Base-by-base conservation (phyloP, 169 alveolate genomes). In the Cryptosporidium felis region DNA sequence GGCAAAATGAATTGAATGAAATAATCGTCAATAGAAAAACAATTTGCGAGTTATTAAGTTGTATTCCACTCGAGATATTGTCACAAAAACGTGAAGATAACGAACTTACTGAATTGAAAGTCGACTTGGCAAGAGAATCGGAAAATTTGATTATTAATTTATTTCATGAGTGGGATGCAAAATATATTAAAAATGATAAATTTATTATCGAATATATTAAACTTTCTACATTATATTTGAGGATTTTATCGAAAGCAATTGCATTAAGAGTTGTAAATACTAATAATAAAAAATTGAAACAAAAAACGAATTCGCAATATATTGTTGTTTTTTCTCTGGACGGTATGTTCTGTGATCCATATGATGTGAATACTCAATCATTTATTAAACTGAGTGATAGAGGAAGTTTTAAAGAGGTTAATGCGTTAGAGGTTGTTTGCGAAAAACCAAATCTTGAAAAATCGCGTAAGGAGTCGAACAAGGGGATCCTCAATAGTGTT, bases 1-100 rank as follows among this genome's bases (percentile, higher is more conserved):
- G 85, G 85, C 63, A 58, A 53, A 47, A 74, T n/a, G 67, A 49
- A 36, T 53, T 74, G 46, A 74, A 53, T 74, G 66, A 47, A 36
- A 74, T 74, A 2, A 23, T 47, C 40, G 67, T 74, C 2, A 74
- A 74, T 41, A 74, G 85, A 40, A 74, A 53, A 45, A 56, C 85
- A 18, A 47, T 74, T 6, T 74, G 58, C n/a, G 85, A 74, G 40
- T 61, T 74, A 5, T 74, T 74, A 34, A 74, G 85, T 38, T 74
- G 85, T 21, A 58, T 74, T n/a, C 85, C 85, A 36, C 16, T 53
- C 21, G 85, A 74, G 47, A 23, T 74, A 4, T 18, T 74, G 36
- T 49, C 74, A 2, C 36, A 56, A 38, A 41, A 32, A 51, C 21
- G 18, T 18, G 40, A 8, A 10, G 67, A 23, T 6, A 49, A 26